phyloP scores from a whole-genome alignment of 805 yeast genomes.

The Myxozyma lipomycoides region DNA sequence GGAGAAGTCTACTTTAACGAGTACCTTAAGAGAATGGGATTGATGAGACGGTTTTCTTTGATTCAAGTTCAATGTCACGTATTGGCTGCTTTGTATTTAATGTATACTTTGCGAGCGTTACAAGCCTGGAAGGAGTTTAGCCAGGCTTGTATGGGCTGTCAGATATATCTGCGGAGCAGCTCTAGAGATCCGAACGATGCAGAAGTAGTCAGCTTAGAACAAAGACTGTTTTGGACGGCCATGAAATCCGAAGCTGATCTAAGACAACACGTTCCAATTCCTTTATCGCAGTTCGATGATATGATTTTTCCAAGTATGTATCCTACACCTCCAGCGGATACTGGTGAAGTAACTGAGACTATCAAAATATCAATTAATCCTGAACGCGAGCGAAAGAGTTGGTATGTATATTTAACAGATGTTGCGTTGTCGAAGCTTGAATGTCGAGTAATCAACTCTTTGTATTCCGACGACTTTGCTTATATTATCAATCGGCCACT shows the following conservation, averaged over 20 bases:
- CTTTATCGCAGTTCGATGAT: neutral
- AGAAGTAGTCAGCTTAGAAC: neutral
- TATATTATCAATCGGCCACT: neutral
- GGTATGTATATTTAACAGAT: neutral
- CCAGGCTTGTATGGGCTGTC: neutral
- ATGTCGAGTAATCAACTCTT: neutral
- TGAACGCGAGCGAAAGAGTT: neutral
- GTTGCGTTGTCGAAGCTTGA: neutral
- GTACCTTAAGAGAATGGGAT: neutral
- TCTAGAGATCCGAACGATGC: neutral
- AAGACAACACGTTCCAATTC: neutral
- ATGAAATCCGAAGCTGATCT: neutral
- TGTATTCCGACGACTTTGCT: neutral
- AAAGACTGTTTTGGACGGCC: neutral
- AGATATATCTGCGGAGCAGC: neutral
- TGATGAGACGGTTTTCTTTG: neutral
- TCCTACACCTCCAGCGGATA: neutral
- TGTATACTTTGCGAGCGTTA: neutral
- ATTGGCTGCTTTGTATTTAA: neutral
- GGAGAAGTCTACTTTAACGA: neutral
- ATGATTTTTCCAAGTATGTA: neutral
- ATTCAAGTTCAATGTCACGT: neutral
- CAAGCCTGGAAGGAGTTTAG: neutral
- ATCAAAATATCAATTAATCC: neutral
- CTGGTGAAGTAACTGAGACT: neutral